Percentiles rank a stretch among this genome's conserved stretches.
Conservation (phyloP, 2,329 filamentous ascomycete species). For the Lasiodiplodia sp. region DNA sequence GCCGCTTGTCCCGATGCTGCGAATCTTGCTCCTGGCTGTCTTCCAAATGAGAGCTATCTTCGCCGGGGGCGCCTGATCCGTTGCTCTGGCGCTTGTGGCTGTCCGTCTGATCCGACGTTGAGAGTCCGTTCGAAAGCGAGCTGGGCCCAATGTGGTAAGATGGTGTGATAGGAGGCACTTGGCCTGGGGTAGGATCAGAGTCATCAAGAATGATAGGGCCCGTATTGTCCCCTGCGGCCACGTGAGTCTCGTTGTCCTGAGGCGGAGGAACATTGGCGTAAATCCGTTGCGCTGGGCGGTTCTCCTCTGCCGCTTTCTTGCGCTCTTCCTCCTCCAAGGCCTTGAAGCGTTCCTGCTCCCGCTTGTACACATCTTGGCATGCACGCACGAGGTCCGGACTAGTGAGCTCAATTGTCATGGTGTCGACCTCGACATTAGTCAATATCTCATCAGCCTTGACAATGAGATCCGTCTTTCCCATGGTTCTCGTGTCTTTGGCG, state of each 20-base stretch:
- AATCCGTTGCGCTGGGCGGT: conserved; percentile 50
- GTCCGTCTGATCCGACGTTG: conserved; percentile 41
- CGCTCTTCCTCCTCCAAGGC: conserved; percentile 65
- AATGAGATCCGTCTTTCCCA: conserved; percentile 82
- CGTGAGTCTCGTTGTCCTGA: conserved; percentile 46
- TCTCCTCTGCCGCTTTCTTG: conserved; percentile 44
- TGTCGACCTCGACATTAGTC: conserved; percentile 93
- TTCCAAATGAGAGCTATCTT: conserved; percentile 55
- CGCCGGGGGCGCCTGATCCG: conserved; percentile 29
- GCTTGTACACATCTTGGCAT: conserved; percentile 81
- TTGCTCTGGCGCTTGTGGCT: conserved; percentile 21
- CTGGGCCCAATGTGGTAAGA: conserved; percentile 64
- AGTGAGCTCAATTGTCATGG: conserved; percentile 74
- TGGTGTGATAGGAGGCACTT: conserved; percentile 55
- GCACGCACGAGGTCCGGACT: conserved; percentile 70
- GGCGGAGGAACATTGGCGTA: conserved; percentile 49
- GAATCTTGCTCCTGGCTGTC: conserved; percentile 50
- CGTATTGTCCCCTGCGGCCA: conserved; percentile 49
- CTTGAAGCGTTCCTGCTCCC: conserved; percentile 69
- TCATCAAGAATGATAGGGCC: conserved; percentile 67
- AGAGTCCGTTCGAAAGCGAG: conserved; percentile 67
- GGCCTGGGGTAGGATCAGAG: conserved; percentile 61
- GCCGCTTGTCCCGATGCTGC: conserved; percentile 30
- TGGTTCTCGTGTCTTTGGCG: conserved; percentile 81
- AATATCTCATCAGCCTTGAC: conserved; percentile 91